phyloP scores from a whole-genome alignment of 176 grass and related monocot genomes.

The Bonia amplexicaulis region DNA sequence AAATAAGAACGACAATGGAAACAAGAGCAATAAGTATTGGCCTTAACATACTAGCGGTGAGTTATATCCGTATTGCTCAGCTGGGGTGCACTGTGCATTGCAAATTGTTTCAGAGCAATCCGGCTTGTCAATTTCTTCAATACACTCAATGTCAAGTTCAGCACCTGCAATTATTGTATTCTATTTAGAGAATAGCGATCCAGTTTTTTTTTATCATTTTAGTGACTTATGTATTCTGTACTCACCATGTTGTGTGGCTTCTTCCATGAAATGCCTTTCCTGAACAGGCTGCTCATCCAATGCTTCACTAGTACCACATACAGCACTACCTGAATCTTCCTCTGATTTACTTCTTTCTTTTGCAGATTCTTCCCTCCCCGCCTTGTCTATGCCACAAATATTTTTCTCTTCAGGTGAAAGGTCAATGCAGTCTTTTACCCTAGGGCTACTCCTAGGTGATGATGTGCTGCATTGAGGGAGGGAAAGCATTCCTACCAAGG shows the following conservation, averaged over 20 bases:
- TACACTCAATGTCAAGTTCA: background rate
- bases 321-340: background rate
- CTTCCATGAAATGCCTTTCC: slow-evolving; percentile 19
- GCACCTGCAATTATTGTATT: slow-evolving; percentile 24
- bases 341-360: slow-evolving; percentile 9
- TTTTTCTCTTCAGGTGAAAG: slow-evolving; percentile 30
- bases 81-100: background rate
- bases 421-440: slow-evolving; percentile 23
- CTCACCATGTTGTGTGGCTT: slow-evolving; percentile 28
- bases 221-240: background rate
- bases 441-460: slow-evolving; percentile 35
- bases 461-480: slow-evolving; percentile 30
- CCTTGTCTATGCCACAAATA: slow-evolving; percentile 11
- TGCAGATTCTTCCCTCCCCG: slow-evolving; percentile 12
- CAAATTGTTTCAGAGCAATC: slow-evolving; percentile 1
- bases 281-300: slow-evolving; percentile 15
- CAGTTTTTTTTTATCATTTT: background rate
- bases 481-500: slow-evolving; percentile 71
- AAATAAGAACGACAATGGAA: background rate
- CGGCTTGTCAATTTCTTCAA: slow-evolving; percentile 6
- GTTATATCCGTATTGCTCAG: slow-evolving; percentile 22
- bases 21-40: background rate
- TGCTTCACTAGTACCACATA: slow-evolving; percentile 10
- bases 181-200: background rate
- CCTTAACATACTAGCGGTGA: slow-evolving; percentile 8